These are phyloP conservation scores for Fusarium sp. DNA, from an alignment of 2,329 filamentous ascomycete genomes.

Conservation along the genomic window DNA sequence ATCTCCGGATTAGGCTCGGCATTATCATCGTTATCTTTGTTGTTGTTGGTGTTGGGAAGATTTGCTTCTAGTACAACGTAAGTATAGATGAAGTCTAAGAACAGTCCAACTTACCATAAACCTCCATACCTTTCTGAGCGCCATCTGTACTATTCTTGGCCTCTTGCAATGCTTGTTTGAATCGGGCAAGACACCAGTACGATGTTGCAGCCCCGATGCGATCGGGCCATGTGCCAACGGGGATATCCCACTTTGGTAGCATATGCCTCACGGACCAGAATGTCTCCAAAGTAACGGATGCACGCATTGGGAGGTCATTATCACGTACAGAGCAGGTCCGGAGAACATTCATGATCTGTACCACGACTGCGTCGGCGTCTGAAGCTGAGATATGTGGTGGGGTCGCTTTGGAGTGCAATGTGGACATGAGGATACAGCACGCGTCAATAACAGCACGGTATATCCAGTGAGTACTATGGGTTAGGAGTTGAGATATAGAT, in stretches of 20 bases:
- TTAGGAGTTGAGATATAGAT: slow-evolving; percentile 53
- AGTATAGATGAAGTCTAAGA: background rate
- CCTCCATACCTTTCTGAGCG: slow-evolving; percentile 47
- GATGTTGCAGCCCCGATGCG: slow-evolving; percentile 62
- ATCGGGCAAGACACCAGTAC: slow-evolving; percentile 60
- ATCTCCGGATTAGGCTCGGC: slow-evolving; percentile 12
- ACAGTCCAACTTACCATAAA: slow-evolving; percentile 44
- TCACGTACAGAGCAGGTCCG: slow-evolving; percentile 60
- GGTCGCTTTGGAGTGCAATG: slow-evolving; percentile 58
- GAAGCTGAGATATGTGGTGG: slow-evolving; percentile 47
- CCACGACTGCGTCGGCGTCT: slow-evolving; percentile 48
- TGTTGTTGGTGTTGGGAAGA: background rate
- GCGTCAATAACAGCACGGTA: slow-evolving; percentile 61
- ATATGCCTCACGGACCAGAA: slow-evolving; percentile 58
- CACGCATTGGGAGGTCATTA: slow-evolving; percentile 60
- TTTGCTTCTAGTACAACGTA: slow-evolving; percentile 3
- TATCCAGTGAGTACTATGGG: slow-evolving; percentile 62
- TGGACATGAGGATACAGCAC: slow-evolving; percentile 57
- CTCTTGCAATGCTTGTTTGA: slow-evolving; percentile 58
- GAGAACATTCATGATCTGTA: slow-evolving; percentile 51
- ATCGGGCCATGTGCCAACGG: slow-evolving; percentile 56
- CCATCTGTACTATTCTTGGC: slow-evolving; percentile 50
- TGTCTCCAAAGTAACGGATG: slow-evolving; percentile 60
- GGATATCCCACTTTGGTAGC: slow-evolving; percentile 54
- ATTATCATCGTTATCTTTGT: background rate